Percentiles rank a stretch among this genome's conserved stretches.
These are phyloP conservation scores for Calocybe gambosa DNA, from an alignment of 1,284 basidiomycete species.

Conservation along the genomic window DNA sequence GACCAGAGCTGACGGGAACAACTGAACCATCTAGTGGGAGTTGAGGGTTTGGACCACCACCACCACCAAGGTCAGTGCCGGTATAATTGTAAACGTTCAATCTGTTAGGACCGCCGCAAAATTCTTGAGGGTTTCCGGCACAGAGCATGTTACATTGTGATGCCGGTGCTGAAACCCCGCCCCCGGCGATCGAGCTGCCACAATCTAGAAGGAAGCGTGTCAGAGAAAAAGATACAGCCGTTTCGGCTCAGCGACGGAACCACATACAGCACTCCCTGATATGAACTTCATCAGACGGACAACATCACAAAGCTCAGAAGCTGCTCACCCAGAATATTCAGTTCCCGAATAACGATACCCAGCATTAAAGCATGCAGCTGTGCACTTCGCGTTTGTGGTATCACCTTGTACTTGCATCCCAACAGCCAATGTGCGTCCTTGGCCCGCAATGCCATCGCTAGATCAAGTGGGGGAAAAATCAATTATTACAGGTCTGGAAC, in stretches of 20 bases:
- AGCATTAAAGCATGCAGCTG: slow-evolving; percentile 52
- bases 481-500: too few species aligned
- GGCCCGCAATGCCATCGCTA: slow-evolving; percentile 46
- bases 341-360: slow-evolving; percentile 54
- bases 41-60: slow-evolving; percentile 15
- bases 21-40: slow-evolving; percentile 24
- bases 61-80: slow-evolving; percentile 43
- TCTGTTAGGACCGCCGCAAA: slow-evolving; percentile 61
- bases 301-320: slow-evolving; percentile 5
- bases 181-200: slow-evolving; percentile 40
- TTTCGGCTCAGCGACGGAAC: slow-evolving; percentile 6
- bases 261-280: slow-evolving; percentile 40
- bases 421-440: slow-evolving; percentile 42
- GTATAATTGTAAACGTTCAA: slow-evolving; percentile 62
- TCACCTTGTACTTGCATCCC: slow-evolving; percentile 33
- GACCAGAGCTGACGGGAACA: slow-evolving; percentile 40
- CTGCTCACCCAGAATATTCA: slow-evolving; percentile 41
- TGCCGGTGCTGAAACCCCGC: slow-evolving; percentile 38
- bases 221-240: neutral
- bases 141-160: slow-evolving; percentile 61
- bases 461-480: too few species aligned
- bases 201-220: slow-evolving; percentile 38
- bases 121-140: slow-evolving; percentile 49
- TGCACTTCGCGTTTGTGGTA: slow-evolving; percentile 57
- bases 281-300: too few species aligned